Evolutionary conservation across 805 yeast genomes (phyloP).

Genomic region (Cyberlindnera mrakii): DNA sequence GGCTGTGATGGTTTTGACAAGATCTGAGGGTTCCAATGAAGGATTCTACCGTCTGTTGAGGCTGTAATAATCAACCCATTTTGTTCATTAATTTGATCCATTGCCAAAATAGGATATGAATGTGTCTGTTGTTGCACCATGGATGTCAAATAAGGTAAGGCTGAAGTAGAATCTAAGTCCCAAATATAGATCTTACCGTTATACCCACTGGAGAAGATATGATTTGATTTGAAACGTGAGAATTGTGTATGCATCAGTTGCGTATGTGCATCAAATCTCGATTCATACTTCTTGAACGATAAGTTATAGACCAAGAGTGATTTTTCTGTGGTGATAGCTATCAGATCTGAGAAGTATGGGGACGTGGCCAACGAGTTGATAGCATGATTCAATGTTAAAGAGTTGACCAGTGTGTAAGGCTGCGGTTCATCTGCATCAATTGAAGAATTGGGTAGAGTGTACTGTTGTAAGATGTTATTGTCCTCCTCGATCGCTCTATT

Average conservation of each 20-base stretch:
- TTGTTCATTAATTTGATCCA: slow-evolving; percentile 18
- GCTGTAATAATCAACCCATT: slow-evolving; percentile 21
- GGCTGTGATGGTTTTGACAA: slow-evolving; percentile 19
- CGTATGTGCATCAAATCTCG: slow-evolving; percentile 35
- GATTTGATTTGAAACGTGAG: slow-evolving; percentile 30
- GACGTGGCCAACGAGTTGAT: slow-evolving; percentile 17
- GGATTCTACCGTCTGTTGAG: slow-evolving; percentile 27
- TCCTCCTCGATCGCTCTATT: slow-evolving; percentile 24
- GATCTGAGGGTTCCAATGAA: slow-evolving; percentile 26
- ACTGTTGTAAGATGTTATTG: slow-evolving; percentile 19
- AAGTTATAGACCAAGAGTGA: slow-evolving; percentile 18
- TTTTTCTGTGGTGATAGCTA: slow-evolving; percentile 14
- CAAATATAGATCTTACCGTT: slow-evolving; percentile 49
- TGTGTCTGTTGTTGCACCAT: slow-evolving; percentile 13
- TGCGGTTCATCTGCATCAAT: slow-evolving; percentile 5
- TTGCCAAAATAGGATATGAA: slow-evolving; percentile 20
- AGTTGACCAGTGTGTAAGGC: slow-evolving; percentile 3
- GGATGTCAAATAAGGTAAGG: slow-evolving; percentile 14
- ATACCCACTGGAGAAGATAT: slow-evolving; percentile 41
- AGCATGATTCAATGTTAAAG: slow-evolving; percentile 6
- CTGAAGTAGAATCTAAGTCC: slow-evolving; percentile 27
- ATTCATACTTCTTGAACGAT: slow-evolving; percentile 25
- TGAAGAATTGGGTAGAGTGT: slow-evolving; percentile 5
- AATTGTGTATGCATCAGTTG: slow-evolving; percentile 35
- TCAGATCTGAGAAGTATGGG: slow-evolving; percentile 15